Base-by-base conservation (phyloP, 1,284 basidiomycete species). In the Athelia sp. region DNA sequence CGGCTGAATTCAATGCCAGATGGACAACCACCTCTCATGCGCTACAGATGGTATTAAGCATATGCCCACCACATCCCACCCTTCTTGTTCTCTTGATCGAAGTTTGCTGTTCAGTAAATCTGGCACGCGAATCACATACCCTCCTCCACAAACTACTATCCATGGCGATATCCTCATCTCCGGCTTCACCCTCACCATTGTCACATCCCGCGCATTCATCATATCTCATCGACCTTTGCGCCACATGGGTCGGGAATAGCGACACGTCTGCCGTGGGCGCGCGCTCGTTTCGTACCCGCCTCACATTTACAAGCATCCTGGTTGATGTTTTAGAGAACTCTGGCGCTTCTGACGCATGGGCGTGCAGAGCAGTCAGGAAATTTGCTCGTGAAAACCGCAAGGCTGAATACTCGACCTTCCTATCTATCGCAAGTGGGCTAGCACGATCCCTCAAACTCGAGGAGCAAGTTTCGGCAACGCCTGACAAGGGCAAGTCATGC, bases 21-120 rank as follows among this genome's bases (percentile, higher is more conserved):
- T 72, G 65, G 55, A 66, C 75, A 15, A 52, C 82, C 19, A 55
- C 75, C 2, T 71, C 79, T 0, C 79, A 84, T 55, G 75, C 78
- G 3, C 60, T 82, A 6, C 66, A 65, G 19, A 58, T 79, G 40
- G 66, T 80, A 19, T 59, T 82, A 22, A 62, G 62, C 22, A 63
- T 62, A 3, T 79, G 75, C 51, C 64, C 69, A 3, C 70, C 64
- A 44, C 64, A 78, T 53, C 69, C 74, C 23, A 73, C 74, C 10
- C 67, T 83, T 13, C 57, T 79, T 23, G 66, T 58, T 17, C 61
- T 68, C 35, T 66, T 84, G 1, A 68, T 84, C 0, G 75, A 80
- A 29, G 62, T 76, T 11, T 68, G 71, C 43, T 58, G 79, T 19
- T 57, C 65, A 15, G 68, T 72, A 48, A 55, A 62, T 35, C 64